phyloP scores from a whole-genome alignment of 2,329 filamentous ascomycete genomes.

The Cladosporium cucumerinum region DNA sequence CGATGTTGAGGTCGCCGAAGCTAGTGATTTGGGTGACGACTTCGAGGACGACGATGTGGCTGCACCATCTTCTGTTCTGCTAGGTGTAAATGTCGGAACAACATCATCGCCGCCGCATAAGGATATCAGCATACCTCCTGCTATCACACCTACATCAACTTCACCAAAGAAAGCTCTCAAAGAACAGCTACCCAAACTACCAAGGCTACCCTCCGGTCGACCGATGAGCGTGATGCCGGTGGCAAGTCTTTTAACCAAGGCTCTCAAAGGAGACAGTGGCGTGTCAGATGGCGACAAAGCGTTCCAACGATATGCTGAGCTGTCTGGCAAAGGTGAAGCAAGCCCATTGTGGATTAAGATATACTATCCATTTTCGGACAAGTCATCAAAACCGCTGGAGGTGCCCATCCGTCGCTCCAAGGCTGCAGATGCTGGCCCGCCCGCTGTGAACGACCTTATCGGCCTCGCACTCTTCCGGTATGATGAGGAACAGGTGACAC shows the following conservation, averaged over 20 bases:
- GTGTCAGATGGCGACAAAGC: constrained; percentile 55
- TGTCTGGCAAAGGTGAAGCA: constrained; percentile 74
- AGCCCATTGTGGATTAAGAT: constrained; percentile 74
- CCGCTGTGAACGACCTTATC: constrained; percentile 74
- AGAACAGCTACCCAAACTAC: constrained; percentile 55
- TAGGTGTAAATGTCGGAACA: constrained; percentile 59
- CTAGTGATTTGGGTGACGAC: constrained; percentile 49
- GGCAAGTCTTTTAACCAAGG: constrained; percentile 67
- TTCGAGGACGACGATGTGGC: constrained; percentile 55
- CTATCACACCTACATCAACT: constrained; percentile 43
- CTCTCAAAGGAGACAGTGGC: constrained; percentile 49
- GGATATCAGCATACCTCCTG: constrained; percentile 36
- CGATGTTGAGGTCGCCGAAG: constrained; percentile 33
- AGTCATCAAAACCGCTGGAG: constrained; percentile 63
- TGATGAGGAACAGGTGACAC: constrained; percentile 70
- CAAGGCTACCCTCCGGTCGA: constrained; percentile 67
- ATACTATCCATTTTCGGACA: constrained; percentile 68
- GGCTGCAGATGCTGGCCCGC: constrained; percentile 64
- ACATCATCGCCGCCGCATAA: constrained; percentile 45
- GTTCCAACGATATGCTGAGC: constrained; percentile 71
- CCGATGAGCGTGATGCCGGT: constrained; percentile 69
- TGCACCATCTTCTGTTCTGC: constrained; percentile 62
- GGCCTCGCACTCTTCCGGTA: constrained; percentile 76
- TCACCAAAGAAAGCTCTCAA: constrained; percentile 63
- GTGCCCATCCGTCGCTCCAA: constrained; percentile 68